phyloP scores from a whole-genome alignment of 257 asterid species.

The Apocynum venetum region DNA sequence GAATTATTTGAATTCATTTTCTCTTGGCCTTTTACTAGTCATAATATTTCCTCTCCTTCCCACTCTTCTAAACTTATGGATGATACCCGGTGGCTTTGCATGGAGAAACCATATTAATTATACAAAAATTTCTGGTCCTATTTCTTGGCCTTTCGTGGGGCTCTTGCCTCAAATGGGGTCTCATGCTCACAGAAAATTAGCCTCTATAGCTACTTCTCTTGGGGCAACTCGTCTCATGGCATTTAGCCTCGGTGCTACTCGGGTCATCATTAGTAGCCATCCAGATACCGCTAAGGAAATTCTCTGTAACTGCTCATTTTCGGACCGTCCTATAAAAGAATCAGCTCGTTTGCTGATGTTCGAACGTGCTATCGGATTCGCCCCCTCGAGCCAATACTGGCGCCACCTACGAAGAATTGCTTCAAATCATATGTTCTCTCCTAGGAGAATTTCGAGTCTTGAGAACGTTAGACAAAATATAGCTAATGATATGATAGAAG shows the following conservation, averaged over 20 bases:
- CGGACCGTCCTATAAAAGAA: constrained; percentile 55
- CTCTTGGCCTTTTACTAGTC: constrained; percentile 20
- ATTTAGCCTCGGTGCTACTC: constrained; percentile 44
- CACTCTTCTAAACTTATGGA: constrained; percentile 22
- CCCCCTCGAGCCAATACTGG: constrained; percentile 54
- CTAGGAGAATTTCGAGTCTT: constrained; percentile 40
- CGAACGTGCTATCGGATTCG: constrained; percentile 63
- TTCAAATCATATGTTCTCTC: constrained; percentile 52
- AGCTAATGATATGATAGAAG: constrained; percentile 33
- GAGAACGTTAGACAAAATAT: constrained; percentile 39
- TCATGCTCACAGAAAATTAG: constrained; percentile 53
- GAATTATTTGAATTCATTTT: constrained; percentile 10
- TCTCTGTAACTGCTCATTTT: constrained; percentile 37
- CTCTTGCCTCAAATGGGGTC: constrained; percentile 47
- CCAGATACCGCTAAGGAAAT: constrained; percentile 66
- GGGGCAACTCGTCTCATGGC: constrained; percentile 50
- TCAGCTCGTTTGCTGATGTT: constrained; percentile 59
- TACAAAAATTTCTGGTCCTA: constrained; percentile 37
- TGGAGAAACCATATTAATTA: constrained; percentile 42
- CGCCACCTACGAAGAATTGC: constrained; percentile 46
- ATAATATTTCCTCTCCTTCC: constrained; percentile 20
- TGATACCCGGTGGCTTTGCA: constrained; percentile 48
- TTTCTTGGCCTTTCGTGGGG: constrained; percentile 47
- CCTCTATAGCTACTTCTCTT: constrained; percentile 33
- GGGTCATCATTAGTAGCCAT: constrained; percentile 50